Conservation (phyloP, 164 flowering plant species). For the Pachysandra terminalis region DNA sequence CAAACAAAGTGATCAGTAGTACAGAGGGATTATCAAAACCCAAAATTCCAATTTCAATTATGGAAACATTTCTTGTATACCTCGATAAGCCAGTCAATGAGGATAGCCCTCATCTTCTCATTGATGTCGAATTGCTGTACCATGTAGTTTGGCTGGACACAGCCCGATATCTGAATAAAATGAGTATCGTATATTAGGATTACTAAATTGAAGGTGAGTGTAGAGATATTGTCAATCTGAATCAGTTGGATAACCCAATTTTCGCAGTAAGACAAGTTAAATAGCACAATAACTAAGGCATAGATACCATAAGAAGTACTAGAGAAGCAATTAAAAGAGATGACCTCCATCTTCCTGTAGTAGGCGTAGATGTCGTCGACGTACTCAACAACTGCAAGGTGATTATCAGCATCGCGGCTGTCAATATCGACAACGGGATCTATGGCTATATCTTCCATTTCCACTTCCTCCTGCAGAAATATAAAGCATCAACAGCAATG, state of each 20-base stretch:
- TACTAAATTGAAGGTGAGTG: background rate
- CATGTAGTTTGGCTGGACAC: conserved; percentile 69
- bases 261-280: background rate
- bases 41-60: background rate
- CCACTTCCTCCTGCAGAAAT: conserved; percentile 56
- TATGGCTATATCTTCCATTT: conserved; percentile 64
- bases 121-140: conserved; percentile 65
- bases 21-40: background rate
- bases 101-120: conserved; percentile 83
- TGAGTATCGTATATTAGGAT: background rate
- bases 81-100: conserved; percentile 94
- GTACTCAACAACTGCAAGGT: conserved; percentile 80
- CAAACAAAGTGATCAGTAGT: background rate
- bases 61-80: conserved; percentile 23
- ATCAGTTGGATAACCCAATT: no score
- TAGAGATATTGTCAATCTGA: background rate
- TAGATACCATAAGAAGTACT: background rate
- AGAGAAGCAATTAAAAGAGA: background rate
- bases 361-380: conserved; percentile 64
- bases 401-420: conserved; percentile 48
- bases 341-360: conserved; percentile 66
- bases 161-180: conserved; percentile 43
- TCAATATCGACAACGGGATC: conserved; percentile 66
- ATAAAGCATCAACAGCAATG: background rate
- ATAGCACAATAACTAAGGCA: background rate